Evolutionary conservation across 371 early-diverging fungal genomes (phyloP).

Genomic region (Apophysomyces ossiformis): DNA sequence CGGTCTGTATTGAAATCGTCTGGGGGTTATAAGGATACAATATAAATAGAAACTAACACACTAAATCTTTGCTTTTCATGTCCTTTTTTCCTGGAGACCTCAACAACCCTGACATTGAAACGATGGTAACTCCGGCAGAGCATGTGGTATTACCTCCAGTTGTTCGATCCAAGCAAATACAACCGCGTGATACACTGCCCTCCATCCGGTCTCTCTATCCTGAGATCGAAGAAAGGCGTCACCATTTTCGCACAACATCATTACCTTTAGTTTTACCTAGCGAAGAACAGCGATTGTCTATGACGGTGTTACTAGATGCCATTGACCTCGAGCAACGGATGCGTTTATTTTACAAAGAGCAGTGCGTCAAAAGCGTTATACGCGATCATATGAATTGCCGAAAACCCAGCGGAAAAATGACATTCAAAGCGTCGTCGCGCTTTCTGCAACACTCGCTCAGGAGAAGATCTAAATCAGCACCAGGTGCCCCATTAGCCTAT

Average conservation of each 20-base stretch:
- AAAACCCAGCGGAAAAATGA: neutral
- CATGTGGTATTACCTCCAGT: neutral
- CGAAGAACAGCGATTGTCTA: conserved; percentile 29
- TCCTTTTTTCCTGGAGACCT: conserved; percentile 15
- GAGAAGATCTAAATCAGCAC: conserved; percentile 49
- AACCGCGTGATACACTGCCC: conserved; percentile 2
- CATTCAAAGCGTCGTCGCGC: neutral
- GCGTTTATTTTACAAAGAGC: conserved; percentile 41
- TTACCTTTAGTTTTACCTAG: conserved; percentile 44
- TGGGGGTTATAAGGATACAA: conserved; percentile 39
- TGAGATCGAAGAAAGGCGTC: conserved; percentile 13
- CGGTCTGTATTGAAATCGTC: conserved; percentile 45
- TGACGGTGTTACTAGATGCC: conserved; percentile 47
- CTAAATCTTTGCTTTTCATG: conserved; percentile 3
- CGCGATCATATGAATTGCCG: conserved; percentile 19
- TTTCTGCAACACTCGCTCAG: conserved; percentile 23
- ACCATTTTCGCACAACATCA: conserved; percentile 43
- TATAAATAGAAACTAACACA: conserved; percentile 5
- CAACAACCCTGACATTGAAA: too few species aligned
- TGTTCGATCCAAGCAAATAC: neutral
- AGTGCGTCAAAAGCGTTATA: conserved; percentile 38
- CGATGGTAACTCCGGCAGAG: conserved; percentile 8
- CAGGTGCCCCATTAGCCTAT: conserved; percentile 35
- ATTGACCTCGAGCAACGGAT: conserved; percentile 55
- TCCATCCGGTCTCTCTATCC: conserved; percentile 5